phyloP scores from a whole-genome alignment of 345 rosid species.

The Lepidium aucheri region DNA sequence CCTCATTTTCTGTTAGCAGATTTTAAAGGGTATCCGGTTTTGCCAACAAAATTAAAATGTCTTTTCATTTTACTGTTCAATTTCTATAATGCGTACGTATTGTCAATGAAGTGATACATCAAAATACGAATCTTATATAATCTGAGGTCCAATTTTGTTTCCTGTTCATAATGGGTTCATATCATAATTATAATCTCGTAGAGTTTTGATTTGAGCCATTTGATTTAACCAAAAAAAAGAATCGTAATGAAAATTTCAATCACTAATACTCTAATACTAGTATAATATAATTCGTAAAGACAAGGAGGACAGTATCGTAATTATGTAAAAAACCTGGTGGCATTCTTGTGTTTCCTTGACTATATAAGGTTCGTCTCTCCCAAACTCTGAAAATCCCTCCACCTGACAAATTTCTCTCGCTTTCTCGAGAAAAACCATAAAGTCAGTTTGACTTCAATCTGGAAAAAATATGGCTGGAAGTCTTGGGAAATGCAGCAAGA shows the following conservation, averaged over 20 bases:
- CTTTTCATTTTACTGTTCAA: background rate
- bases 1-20: background rate
- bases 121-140: constrained; percentile 16
- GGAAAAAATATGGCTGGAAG: constrained; percentile 44
- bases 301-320: constrained; percentile 30
- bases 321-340: constrained; percentile 31
- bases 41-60: background rate
- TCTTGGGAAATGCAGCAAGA: constrained; percentile 76
- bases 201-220: constrained; percentile 8
- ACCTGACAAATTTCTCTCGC: background rate
- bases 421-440: background rate
- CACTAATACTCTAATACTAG: too few relatives aligned
- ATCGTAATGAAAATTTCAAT: background rate
- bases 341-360: background rate
- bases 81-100: background rate
- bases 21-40: background rate
- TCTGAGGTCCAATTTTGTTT: background rate
- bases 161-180: background rate
- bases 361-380: constrained; percentile 38
- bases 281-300: constrained; percentile 1
- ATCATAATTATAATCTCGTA: constrained; percentile 6
- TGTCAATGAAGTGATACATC: constrained; percentile 19
- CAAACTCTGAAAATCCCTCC: constrained; percentile 8
- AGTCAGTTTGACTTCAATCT: background rate
- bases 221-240: background rate